Percentiles rank a stretch among this genome's conserved stretches.
Conservation (phyloP, 1,139 yeast species). For the Taphrina confusa region DNA sequence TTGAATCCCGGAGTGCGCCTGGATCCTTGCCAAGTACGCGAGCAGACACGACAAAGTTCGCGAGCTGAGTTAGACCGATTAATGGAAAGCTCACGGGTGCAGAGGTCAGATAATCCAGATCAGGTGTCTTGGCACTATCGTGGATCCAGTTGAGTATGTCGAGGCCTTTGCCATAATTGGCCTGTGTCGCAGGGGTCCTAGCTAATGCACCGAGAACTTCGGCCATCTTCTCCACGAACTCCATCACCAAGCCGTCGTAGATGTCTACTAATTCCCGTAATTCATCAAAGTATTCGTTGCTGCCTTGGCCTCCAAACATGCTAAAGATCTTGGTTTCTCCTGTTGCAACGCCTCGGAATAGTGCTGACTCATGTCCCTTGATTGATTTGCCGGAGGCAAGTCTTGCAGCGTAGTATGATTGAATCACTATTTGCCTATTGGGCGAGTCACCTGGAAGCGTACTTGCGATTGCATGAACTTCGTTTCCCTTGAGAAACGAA, state of each 20-base stretch:
- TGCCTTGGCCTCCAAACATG: slow-evolving; percentile 98
- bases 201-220: slow-evolving; percentile 67
- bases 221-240: slow-evolving; percentile 70
- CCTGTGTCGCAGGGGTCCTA: slow-evolving; percentile 74
- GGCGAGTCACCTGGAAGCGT: slow-evolving; percentile 51
- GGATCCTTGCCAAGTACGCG: slow-evolving; percentile 84
- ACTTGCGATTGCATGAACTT: slow-evolving; percentile 88
- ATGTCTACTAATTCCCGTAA: slow-evolving; percentile 77
- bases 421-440: slow-evolving; percentile 73
- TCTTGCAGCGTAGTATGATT: slow-evolving; percentile 65
- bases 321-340: slow-evolving; percentile 69
- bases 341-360: slow-evolving; percentile 54
- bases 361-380: slow-evolving; percentile 62
- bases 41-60: slow-evolving; percentile 88
- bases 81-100: slow-evolving; percentile 96
- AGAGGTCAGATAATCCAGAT: slow-evolving; percentile 78
- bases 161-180: slow-evolving; percentile 90
- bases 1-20: slow-evolving; percentile 72
- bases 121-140: slow-evolving; percentile 83
- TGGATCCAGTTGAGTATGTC: slow-evolving; percentile 85
- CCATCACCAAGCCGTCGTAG: slow-evolving; percentile 73
- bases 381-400: slow-evolving; percentile 55
- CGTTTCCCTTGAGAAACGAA: slow-evolving; percentile 70
- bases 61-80: slow-evolving; percentile 90
- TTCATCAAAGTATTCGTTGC: slow-evolving; percentile 97